A percentile compares a stretch with the other conserved stretches of the same genome.
These are phyloP conservation scores for Xerocomellus dryophilus DNA, from an alignment of 768 basidiomycete genomes.

Conservation along the genomic window DNA sequence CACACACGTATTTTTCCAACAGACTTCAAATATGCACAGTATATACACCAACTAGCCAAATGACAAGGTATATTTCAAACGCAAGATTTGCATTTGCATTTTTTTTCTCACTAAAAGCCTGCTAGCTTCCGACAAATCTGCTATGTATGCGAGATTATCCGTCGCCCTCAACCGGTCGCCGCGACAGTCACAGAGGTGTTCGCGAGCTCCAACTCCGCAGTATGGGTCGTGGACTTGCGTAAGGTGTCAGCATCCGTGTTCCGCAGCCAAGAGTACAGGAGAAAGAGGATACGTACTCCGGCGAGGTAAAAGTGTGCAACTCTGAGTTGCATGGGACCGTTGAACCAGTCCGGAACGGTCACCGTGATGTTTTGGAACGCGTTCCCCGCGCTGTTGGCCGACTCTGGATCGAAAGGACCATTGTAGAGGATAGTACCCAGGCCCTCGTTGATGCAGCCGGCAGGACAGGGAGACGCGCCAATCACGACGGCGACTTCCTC, in stretches of 20 bases:
- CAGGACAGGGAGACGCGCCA: not conserved
- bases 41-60: too few relatives aligned
- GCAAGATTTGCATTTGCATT: too few relatives aligned
- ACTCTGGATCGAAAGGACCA: not conserved
- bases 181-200: too few relatives aligned
- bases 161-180: too few relatives aligned
- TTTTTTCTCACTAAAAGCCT: too few relatives aligned
- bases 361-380: conserved; percentile 1
- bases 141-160: too few relatives aligned
- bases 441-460: not conserved
- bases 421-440: conserved; percentile 3
- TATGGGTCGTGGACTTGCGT: not conserved
- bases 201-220: too few relatives aligned
- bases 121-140: too few relatives aligned
- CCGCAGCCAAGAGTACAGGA: not conserved
- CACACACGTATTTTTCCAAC: too few relatives aligned
- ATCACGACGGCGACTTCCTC: conserved; percentile 11
- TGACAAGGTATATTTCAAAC: too few relatives aligned
- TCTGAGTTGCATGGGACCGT: not conserved
- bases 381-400: not conserved
- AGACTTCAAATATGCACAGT: too few relatives aligned
- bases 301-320: not conserved
- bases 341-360: not conserved
- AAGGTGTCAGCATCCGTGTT: not conserved
- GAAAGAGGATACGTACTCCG: conserved; percentile 4